Conservation (phyloP, 2,329 filamentous ascomycete species). For the Cryoendolithus antarcticus region DNA sequence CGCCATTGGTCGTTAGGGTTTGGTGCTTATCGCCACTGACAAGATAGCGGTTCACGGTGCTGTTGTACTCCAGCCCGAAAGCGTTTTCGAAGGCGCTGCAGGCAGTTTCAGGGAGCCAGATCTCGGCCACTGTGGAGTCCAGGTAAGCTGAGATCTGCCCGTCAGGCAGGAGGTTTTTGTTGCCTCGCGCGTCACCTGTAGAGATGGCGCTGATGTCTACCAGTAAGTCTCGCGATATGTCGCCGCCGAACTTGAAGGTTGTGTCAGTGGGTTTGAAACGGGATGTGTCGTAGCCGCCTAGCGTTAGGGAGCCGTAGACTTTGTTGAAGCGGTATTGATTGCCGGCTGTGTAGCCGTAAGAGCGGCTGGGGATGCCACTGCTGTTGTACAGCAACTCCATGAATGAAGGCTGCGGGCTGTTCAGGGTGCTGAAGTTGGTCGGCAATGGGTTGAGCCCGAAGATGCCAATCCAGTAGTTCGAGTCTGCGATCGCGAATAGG, state of each 20-base stretch:
- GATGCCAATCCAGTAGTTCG: conserved; percentile 21
- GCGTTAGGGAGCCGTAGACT: conserved; percentile 25
- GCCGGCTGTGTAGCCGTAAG: conserved; percentile 27
- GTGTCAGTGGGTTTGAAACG: conserved; percentile 24
- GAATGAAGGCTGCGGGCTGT: conserved; percentile 23
- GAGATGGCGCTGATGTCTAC: conserved; percentile 21
- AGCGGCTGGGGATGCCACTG: conserved; percentile 23
- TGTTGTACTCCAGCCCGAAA: conserved; percentile 24
- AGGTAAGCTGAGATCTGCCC: conserved; percentile 36
- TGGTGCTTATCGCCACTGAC: conserved; percentile 22
- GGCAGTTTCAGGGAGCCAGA: conserved; percentile 46
- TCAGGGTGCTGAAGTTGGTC: conserved; percentile 25
- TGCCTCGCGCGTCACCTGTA: conserved; percentile 10
- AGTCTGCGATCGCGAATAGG: conserved; percentile 16
- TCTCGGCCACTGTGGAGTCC: conserved; percentile 51
- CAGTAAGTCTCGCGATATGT: conserved; percentile 22
- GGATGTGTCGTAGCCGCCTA: conserved; percentile 28
- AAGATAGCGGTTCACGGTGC: conserved; percentile 18
- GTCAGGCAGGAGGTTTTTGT: conserved; percentile 16
- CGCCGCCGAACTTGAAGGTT: conserved; percentile 18
- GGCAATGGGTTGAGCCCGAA: conserved; percentile 24
- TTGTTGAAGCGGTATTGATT: conserved; percentile 24
- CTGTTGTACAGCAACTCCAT: conserved; percentile 20
- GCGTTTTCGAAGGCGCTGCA: conserved; percentile 25
- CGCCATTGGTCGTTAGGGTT: conserved; percentile 14